Base-by-base conservation (phyloP, 1,139 yeast species). In the Diutina siamensis region DNA sequence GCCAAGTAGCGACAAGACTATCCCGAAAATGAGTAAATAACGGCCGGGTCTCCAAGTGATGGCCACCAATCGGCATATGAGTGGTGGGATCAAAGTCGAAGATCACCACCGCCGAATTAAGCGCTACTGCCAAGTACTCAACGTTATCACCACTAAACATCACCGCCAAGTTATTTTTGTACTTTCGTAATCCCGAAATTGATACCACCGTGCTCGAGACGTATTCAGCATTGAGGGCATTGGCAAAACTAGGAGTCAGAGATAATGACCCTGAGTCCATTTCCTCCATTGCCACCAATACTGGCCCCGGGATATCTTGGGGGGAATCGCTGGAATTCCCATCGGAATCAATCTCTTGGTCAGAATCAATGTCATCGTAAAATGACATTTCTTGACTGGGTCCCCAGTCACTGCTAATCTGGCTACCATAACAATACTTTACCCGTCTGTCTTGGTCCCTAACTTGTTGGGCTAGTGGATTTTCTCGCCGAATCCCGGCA, bases 1-100 rank as follows among this genome's bases (percentile, higher is more conserved):
- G 76, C 72, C 73, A 70, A 0, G 79, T 71, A 1, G 80, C 66
- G 1, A 61, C 55, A 18, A 60, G 51, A 19, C 72, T 48, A 49
- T 71, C 77, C 0, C 62, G 50, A 1, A 63, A 59, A 1, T 68
- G 55, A 0, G 77, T 72, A 44, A 57, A 53, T 3, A 51, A 46
- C 0, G 78, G 78, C 33, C 62, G 57, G 0, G 72, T 65, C 46
- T 71, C 74, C 48, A 73, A 65, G 18, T 56, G 53, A 10, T 70
- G 51, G 1, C 56, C 47, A 3, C 45, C 45, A 1, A 47, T 31
- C 0, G 74, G 72, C 13, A 61, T 42, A 18, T 57, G 57, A 2
- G 56, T 52, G 0, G 56, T 35, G 1, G 50, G 48, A 46, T 62
- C 60, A 50, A 67, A 65, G 9, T 53, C 57, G 50, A 55, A 66